These are phyloP conservation scores for Yarrowia deformans DNA, from an alignment of 805 yeast genomes.

Conservation along the genomic window DNA sequence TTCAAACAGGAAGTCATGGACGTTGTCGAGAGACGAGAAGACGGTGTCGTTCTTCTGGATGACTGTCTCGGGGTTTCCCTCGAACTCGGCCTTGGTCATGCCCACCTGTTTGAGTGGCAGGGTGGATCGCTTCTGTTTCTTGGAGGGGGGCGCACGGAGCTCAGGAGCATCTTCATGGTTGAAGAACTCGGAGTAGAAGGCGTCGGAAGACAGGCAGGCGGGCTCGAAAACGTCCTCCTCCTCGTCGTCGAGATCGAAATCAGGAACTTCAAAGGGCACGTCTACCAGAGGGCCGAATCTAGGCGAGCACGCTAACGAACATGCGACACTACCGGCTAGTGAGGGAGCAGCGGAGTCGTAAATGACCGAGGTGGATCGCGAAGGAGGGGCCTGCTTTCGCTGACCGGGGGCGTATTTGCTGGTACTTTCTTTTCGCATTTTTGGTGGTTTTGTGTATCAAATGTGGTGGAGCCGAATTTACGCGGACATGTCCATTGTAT, in stretches of 20 bases:
- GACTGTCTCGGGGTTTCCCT: slow-evolving; percentile 12
- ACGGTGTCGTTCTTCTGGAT: slow-evolving; percentile 26
- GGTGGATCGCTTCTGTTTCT: slow-evolving; percentile 11
- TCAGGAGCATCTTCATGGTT: neutral
- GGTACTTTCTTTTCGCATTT: slow-evolving; percentile 16
- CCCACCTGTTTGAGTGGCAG: slow-evolving; percentile 28
- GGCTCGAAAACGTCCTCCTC: slow-evolving; percentile 16
- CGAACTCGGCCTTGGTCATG: slow-evolving; percentile 12
- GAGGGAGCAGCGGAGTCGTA: slow-evolving; percentile 24
- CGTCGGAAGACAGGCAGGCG: slow-evolving; percentile 20
- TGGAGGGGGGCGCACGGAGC: neutral
- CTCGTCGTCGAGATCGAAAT: slow-evolving; percentile 23
- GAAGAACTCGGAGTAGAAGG: slow-evolving; percentile 22
- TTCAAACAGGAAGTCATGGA: slow-evolving; percentile 12
- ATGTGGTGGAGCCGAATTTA: neutral
- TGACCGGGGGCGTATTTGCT: slow-evolving; percentile 11
- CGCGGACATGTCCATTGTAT: slow-evolving; percentile 20
- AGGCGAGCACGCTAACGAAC: slow-evolving; percentile 9
- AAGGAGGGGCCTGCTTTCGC: slow-evolving; percentile 22
- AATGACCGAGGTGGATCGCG: slow-evolving; percentile 25
- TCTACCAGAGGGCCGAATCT: slow-evolving; percentile 16
- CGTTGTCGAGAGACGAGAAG: slow-evolving; percentile 21
- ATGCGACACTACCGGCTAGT: slow-evolving; percentile 11
- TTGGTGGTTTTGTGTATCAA: neutral
- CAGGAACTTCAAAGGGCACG: slow-evolving; percentile 9